Evolutionary conservation across 768 basidiomycete species (phyloP).

Genomic region (Tulasnella calospora): DNA sequence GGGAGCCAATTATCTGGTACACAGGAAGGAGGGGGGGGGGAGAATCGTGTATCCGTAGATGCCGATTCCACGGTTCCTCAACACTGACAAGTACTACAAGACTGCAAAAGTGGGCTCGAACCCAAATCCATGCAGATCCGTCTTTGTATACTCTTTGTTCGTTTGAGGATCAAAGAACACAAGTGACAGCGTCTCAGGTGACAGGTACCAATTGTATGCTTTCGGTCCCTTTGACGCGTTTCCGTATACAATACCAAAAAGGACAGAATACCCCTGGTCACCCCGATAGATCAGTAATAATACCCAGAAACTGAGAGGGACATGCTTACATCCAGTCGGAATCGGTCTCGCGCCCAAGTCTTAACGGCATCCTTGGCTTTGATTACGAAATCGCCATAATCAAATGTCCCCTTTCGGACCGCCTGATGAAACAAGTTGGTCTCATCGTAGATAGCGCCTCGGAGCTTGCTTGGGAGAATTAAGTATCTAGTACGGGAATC

Average conservation of each 20-base stretch:
- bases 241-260: constrained; percentile 2
- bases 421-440: background rate
- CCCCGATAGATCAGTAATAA: background rate
- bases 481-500: background rate
- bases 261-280: background rate
- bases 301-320: background rate
- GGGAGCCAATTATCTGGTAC: too few relatives aligned
- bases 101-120: background rate
- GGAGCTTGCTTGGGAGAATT: background rate
- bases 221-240: background rate
- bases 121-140: background rate
- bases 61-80: too few relatives aligned
- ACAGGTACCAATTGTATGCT: constrained; percentile 13
- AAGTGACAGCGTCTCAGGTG: background rate
- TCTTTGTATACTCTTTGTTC: background rate
- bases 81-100: background rate
- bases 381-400: background rate
- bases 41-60: too few relatives aligned
- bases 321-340: background rate
- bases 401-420: background rate
- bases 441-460: background rate
- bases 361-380: background rate
- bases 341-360: background rate
- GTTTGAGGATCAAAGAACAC: constrained; percentile 3
- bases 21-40: too few relatives aligned